A percentile compares a stretch with the other conserved stretches of the same genome.
phyloP scores from a whole-genome alignment of 495 filamentous ascomycete species.

The Chaetomium cochliodes region DNA sequence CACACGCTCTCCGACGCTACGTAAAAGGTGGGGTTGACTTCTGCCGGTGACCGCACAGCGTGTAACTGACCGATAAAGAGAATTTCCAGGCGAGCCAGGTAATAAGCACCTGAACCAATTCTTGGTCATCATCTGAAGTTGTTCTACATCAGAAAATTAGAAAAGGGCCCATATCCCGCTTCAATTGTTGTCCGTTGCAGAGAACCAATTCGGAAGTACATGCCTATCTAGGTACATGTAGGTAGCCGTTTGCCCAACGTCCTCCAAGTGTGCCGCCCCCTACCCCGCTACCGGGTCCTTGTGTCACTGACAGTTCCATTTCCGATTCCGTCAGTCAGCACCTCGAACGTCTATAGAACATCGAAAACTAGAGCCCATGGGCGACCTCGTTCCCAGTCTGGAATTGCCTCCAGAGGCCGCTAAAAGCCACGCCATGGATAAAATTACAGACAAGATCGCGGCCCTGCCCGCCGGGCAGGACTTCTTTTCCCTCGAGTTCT shows the following conservation, averaged over 20 bases:
- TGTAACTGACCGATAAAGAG: not conserved
- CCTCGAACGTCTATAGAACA: not conserved
- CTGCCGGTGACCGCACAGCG: slow-evolving; percentile 6
- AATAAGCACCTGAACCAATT: no score
- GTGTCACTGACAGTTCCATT: not conserved
- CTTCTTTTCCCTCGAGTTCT: slow-evolving; percentile 98
- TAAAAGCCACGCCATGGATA: slow-evolving; percentile 62
- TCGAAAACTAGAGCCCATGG: slow-evolving; percentile 20
- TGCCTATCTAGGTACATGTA: no score
- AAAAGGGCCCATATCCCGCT: not conserved
- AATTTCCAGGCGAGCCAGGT: not conserved
- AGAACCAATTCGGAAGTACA: no score
- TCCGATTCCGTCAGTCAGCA: not conserved
- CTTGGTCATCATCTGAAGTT: no score
- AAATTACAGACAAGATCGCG: slow-evolving; percentile 95
- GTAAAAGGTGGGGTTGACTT: slow-evolving; percentile 30
- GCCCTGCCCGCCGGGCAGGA: slow-evolving; percentile 75
- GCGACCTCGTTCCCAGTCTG: slow-evolving; percentile 25
- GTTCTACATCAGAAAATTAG: not conserved
- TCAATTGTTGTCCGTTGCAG: not conserved
- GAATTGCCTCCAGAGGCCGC: slow-evolving; percentile 26
- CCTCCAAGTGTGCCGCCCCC: not conserved
- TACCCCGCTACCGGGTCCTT: not conserved
- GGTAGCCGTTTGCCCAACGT: not conserved
- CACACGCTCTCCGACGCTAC: slow-evolving; percentile 20